Evolutionary conservation across 768 basidiomycete species (phyloP), one percentile per base, ranked within the genome.

Genomic region (Leccinum truebloodii): DNA sequence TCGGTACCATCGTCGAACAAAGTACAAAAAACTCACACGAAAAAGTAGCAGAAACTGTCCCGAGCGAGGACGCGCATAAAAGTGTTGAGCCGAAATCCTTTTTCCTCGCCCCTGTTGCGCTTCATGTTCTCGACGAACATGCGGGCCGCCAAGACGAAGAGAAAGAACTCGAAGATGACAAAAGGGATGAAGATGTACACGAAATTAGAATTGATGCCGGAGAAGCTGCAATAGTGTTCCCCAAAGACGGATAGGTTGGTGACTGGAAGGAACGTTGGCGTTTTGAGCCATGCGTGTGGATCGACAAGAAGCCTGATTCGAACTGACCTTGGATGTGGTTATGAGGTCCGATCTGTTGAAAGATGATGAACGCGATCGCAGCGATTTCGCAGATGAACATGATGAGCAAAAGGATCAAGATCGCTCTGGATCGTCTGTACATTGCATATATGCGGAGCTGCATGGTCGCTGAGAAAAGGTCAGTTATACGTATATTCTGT

Each of bases 381-480:
- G 30, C 53, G 22, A 72, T 64, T 52, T 73, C 73, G n/a, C 68
- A 64, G 6, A 63, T 0, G 51, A 73, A 73, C 6, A 52, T 16
- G 0, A 49, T 16, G 16, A 74, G 18, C 34, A 75, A 55, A 8
- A 70, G 14, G 24, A n/a, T 0, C 22, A 75, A 34, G 28, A 67
- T 61, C 44, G 22, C 59, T 34, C 48, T 67, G n/a, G 72, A 67
- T 5, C 61, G 70, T 54, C 58, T 60, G 61, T 74, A 74, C 71
- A 75, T 65, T 5, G 74, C 73, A 28, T 74, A 75, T 65, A 74
- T 63, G 53, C 73, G 73, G 50, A 74, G 69, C 32, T 67, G 66
- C 73, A 75, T 75, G 16, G 68, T 74, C 10, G 64, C 73, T 74
- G 50, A 34, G 14, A 20, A 20, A 18, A 54, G 26, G 49, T 22